These are phyloP conservation scores for Umbellularia californica DNA, from an alignment of 164 flowering plant genomes.

Conservation along the genomic window DNA sequence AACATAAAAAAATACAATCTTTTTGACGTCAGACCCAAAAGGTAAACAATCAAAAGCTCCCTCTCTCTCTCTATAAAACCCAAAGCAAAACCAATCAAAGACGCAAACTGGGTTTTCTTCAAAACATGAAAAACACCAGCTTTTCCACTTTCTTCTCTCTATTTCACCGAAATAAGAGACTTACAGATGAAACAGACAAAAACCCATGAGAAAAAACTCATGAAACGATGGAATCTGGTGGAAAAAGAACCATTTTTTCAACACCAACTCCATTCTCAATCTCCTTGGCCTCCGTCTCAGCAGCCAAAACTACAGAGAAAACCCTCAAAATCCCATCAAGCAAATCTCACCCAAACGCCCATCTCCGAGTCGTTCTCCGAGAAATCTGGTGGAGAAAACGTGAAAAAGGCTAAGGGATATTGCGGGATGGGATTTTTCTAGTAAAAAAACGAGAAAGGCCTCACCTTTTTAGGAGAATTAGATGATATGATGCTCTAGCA, in stretches of 20 bases:
- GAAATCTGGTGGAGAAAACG: constrained; percentile 9
- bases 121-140: background rate
- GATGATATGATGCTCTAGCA: background rate
- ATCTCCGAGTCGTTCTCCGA: constrained; percentile 6
- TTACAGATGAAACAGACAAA: background rate
- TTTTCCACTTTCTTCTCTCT: background rate
- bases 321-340: background rate
- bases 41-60: background rate
- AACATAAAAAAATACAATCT: too few species aligned
- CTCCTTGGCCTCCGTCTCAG: background rate
- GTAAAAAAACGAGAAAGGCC: background rate
- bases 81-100: background rate
- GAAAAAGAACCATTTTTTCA: background rate
- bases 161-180: background rate
- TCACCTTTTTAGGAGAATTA: background rate
- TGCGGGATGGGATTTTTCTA: background rate
- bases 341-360: background rate
- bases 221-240: background rate
- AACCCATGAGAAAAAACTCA: background rate
- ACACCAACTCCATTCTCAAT: background rate
- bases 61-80: background rate
- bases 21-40: too few species aligned
- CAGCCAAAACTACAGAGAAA: background rate
- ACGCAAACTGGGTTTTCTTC: background rate
- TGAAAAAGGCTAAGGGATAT: constrained; percentile 1